These are phyloP conservation scores for Fusarium sp. DNA, from an alignment of 2,329 filamentous ascomycete species.

Conservation along the genomic window DNA sequence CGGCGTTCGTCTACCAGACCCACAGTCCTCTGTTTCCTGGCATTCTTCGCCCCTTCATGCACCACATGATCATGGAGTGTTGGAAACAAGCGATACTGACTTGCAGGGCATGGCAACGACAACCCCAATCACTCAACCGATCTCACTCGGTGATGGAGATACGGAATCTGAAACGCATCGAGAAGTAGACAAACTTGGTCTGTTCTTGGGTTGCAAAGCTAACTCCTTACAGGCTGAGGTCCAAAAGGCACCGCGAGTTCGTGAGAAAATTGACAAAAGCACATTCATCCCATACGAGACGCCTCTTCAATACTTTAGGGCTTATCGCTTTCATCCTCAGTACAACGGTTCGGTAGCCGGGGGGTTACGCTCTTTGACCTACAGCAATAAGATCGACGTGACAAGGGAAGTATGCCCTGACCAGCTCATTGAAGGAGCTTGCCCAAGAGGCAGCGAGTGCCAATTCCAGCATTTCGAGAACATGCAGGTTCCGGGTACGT, in stretches of 20 bases:
- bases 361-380: slow-evolving; percentile 89
- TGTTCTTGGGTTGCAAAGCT: slow-evolving; percentile 10
- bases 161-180: slow-evolving; percentile 42
- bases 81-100: slow-evolving; percentile 43
- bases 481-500: slow-evolving; percentile 53
- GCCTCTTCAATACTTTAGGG: slow-evolving; percentile 82
- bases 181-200: slow-evolving; percentile 56
- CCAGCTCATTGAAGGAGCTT: slow-evolving; percentile 75
- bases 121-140: slow-evolving; percentile 41
- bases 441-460: slow-evolving; percentile 76
- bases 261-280: slow-evolving; percentile 15
- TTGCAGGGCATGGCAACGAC: slow-evolving; percentile 35
- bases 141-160: slow-evolving; percentile 44
- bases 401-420: slow-evolving; percentile 78
- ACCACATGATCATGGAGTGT: slow-evolving; percentile 31
- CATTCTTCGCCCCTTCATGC: slow-evolving; percentile 8
- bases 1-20: slow-evolving; percentile 25
- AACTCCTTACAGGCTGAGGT: slow-evolving; percentile 36
- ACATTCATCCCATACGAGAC: slow-evolving; percentile 76
- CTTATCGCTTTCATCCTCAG: slow-evolving; percentile 87
- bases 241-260: background rate
- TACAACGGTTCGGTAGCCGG: slow-evolving; percentile 75
- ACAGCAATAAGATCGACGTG: slow-evolving; percentile 88
- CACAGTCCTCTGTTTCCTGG: slow-evolving; percentile 2
- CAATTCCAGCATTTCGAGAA: slow-evolving; percentile 77